Conservation (phyloP, 495 filamentous ascomycete genomes). For the Penicillium manginii region DNA sequence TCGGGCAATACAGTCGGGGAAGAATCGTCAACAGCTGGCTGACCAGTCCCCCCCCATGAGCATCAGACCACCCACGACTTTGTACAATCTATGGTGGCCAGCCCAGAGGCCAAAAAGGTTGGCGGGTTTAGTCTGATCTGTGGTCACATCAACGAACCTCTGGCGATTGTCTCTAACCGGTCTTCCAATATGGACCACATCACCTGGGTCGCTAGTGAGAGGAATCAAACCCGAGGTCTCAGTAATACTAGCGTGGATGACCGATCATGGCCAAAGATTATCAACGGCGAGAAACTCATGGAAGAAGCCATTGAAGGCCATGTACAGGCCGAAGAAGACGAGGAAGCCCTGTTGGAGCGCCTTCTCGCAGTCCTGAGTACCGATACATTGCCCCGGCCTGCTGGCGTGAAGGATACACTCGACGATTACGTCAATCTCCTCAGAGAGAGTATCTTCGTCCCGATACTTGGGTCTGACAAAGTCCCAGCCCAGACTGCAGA, state of each 20-base stretch:
- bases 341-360: constrained; percentile 69
- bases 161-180: constrained; percentile 92
- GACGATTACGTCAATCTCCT: constrained; percentile 73
- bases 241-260: constrained; percentile 84
- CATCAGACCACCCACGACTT: constrained; percentile 60
- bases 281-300: constrained; percentile 56
- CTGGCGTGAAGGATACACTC: constrained; percentile 55
- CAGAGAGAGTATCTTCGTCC: constrained; percentile 83
- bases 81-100: constrained; percentile 65
- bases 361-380: constrained; percentile 70
- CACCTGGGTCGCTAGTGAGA: constrained; percentile 68
- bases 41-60: constrained; percentile 38
- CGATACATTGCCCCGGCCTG: constrained; percentile 69
- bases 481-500: constrained; percentile 43
- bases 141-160: constrained; percentile 73
- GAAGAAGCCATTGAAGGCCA: constrained; percentile 49
- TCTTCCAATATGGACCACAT: constrained; percentile 56
- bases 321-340: constrained; percentile 50
- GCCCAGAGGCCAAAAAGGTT: constrained; percentile 57
- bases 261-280: constrained; percentile 82
- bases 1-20: constrained; percentile 72
- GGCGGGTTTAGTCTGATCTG: constrained; percentile 94
- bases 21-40: constrained; percentile 88
- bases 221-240: constrained; percentile 72
- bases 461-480: constrained; percentile 62